A percentile compares a stretch with the other conserved stretches of the same genome.
These are phyloP conservation scores for Mitragyna speciosa DNA, from an alignment of 257 asterid species.

Conservation along the genomic window DNA sequence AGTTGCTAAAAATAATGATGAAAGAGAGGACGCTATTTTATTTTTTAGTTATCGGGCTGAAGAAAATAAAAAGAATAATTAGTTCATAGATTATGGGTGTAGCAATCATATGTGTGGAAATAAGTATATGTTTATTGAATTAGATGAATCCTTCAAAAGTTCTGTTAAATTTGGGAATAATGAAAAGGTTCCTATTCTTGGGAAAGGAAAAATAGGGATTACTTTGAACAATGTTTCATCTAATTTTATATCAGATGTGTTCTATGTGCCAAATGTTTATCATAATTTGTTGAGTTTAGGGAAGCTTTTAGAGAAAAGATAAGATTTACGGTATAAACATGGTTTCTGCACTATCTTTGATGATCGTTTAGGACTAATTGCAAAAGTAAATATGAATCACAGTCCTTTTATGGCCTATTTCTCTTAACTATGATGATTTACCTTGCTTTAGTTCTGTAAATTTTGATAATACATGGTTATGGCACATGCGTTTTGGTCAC, in stretches of 20 bases:
- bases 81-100: too few relatives aligned
- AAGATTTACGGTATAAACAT: background rate
- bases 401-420: too few relatives aligned
- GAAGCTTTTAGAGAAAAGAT: background rate
- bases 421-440: background rate
- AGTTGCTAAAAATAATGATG: background rate
- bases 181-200: background rate
- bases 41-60: background rate
- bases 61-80: too few relatives aligned
- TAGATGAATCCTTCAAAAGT: too few relatives aligned
- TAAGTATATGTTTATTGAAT: too few relatives aligned
- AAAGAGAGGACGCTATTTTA: background rate
- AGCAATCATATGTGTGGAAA: too few relatives aligned
- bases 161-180: background rate
- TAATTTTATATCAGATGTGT: too few relatives aligned
- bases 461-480: background rate
- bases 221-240: too few relatives aligned
- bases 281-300: background rate
- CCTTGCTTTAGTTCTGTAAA: background rate
- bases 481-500: background rate
- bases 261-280: too few relatives aligned
- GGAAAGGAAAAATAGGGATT: too few relatives aligned
- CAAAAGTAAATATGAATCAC: too few relatives aligned
- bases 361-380: too few relatives aligned
- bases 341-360: background rate